Conservation (phyloP, 1,284 basidiomycete species). For the Wolfiporia cocos region DNA sequence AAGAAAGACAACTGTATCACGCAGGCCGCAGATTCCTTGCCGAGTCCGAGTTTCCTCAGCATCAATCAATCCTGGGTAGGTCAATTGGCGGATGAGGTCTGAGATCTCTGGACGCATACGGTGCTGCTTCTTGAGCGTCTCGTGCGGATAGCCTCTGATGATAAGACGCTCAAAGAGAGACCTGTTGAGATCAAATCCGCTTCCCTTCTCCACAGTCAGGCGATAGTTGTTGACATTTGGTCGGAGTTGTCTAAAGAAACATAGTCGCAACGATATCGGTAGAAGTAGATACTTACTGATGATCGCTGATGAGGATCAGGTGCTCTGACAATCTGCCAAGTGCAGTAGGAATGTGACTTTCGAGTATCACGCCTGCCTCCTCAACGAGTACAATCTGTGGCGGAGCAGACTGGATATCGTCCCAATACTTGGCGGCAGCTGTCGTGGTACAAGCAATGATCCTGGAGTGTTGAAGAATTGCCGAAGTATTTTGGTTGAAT, state of each 20-base stretch:
- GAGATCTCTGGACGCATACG: constrained; percentile 71
- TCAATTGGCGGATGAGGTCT: constrained; percentile 47
- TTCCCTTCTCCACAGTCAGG: constrained; percentile 59
- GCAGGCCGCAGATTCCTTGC: constrained; percentile 45
- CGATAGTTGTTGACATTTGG: constrained; percentile 61
- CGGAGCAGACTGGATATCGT: constrained; percentile 36
- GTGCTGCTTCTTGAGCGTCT: constrained; percentile 50
- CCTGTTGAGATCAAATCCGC: constrained; percentile 56
- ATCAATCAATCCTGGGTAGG: constrained; percentile 60
- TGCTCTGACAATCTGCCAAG: constrained; percentile 41
- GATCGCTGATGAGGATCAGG: constrained; percentile 64
- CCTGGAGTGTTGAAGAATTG: constrained; percentile 37
- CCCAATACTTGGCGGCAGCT: constrained; percentile 54
- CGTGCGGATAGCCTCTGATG: constrained; percentile 54
- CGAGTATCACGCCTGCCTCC: constrained; percentile 66
- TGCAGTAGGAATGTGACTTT: constrained; percentile 58
- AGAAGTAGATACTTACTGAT: constrained; percentile 51
- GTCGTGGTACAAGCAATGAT: constrained; percentile 66
- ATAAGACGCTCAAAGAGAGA: constrained; percentile 65
- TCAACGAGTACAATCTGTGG: constrained; percentile 56
- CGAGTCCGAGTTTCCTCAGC: constrained; percentile 41
- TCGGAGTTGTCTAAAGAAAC: constrained; percentile 55
- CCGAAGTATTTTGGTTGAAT: constrained; percentile 30
- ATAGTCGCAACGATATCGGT: neutral
- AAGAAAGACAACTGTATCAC: constrained; percentile 54